These are phyloP conservation scores for Acanthamoeba divionensis DNA, from an alignment of 208 protist species.

Conservation along the genomic window DNA sequence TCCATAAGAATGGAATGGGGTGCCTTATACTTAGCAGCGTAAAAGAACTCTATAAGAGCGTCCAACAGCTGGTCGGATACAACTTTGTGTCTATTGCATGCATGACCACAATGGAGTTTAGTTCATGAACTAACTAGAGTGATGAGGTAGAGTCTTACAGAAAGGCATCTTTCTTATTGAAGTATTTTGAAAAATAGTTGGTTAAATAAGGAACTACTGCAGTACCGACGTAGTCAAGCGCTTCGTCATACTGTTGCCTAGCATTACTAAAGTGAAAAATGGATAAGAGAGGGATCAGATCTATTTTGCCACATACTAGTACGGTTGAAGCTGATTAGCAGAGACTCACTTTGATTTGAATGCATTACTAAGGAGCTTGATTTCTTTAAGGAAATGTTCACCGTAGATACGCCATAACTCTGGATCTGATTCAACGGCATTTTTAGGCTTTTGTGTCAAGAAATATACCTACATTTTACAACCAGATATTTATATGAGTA, in stretches of 20 bases:
- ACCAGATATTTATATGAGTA: too few relatives aligned
- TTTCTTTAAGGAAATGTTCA: neutral
- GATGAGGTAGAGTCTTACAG: neutral
- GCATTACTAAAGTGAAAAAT: too few relatives aligned
- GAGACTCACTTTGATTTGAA: too few relatives aligned
- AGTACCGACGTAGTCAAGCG: neutral
- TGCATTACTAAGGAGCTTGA: too few relatives aligned
- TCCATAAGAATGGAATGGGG: neutral
- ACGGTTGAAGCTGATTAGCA: too few relatives aligned
- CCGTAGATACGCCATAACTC: neutral
- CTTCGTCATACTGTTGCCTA: too few relatives aligned
- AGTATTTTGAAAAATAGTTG: constrained; percentile 14
- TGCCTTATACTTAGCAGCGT: neutral
- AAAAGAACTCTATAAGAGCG: neutral
- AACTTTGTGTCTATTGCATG: neutral
- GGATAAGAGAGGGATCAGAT: too few relatives aligned
- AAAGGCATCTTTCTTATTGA: neutral
- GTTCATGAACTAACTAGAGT: too few relatives aligned
- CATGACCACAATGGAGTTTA: too few relatives aligned
- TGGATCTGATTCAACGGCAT: neutral
- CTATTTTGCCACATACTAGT: too few relatives aligned
- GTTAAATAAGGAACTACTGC: neutral
- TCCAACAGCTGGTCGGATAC: constrained; percentile 1
- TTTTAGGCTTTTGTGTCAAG: neutral
- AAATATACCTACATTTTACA: constrained; percentile 32